phyloP scores from a whole-genome alignment of 1,284 basidiomycete genomes.

The Ganoderma lingzhi region DNA sequence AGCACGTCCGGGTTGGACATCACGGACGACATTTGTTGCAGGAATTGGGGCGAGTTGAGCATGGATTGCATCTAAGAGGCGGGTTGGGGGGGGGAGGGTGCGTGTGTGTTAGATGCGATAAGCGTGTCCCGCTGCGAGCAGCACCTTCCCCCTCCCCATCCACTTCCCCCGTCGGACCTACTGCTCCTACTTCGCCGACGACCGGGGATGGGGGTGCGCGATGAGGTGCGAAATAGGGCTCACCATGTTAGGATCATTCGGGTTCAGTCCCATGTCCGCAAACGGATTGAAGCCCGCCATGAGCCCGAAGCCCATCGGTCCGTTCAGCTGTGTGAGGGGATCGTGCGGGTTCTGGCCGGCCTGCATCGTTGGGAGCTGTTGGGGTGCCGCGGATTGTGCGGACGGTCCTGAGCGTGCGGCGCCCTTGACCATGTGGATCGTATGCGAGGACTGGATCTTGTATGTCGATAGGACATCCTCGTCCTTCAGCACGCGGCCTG shows the following conservation, averaged over 20 bases:
- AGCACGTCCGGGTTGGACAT: slow-evolving; percentile 56
- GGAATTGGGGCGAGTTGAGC: slow-evolving; percentile 71
- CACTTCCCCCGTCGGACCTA: background rate
- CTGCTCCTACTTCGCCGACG: too few species aligned
- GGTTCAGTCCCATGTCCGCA: slow-evolving; percentile 84
- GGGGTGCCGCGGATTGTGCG: slow-evolving; percentile 41
- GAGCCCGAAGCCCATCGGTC: slow-evolving; percentile 72
- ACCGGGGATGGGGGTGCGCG: background rate
- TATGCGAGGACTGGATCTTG: slow-evolving; percentile 89
- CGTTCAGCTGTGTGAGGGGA: slow-evolving; percentile 79
- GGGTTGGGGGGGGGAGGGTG: background rate
- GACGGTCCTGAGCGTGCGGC: slow-evolving; percentile 61
- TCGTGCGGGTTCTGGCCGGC: slow-evolving; percentile 85
- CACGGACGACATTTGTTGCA: slow-evolving; percentile 41
- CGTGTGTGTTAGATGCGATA: background rate
- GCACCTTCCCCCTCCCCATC: too few species aligned
- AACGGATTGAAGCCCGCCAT: slow-evolving; percentile 91
- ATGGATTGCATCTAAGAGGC: slow-evolving; percentile 75
- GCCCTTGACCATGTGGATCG: slow-evolving; percentile 95
- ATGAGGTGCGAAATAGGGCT: slow-evolving; percentile 31
- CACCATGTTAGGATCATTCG: slow-evolving; percentile 91
- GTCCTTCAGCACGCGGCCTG: slow-evolving; percentile 84
- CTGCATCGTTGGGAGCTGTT: slow-evolving; percentile 78
- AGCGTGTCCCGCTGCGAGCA: background rate
- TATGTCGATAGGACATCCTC: slow-evolving; percentile 84